These are phyloP conservation scores for Apiospora marii DNA, from an alignment of 2,329 filamentous ascomycete genomes.

Conservation along the genomic window DNA sequence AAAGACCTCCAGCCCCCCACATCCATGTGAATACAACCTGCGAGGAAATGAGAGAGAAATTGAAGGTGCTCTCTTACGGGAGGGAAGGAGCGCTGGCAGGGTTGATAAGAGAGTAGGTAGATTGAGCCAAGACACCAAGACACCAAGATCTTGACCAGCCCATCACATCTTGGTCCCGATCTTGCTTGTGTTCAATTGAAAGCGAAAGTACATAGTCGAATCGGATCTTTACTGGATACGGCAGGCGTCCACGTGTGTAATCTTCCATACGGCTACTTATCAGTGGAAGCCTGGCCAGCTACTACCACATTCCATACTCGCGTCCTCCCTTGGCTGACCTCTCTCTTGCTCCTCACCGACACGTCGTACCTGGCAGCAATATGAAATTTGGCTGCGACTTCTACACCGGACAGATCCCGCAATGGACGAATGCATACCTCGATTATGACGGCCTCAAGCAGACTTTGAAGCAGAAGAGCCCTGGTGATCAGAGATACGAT, in stretches of 20 bases:
- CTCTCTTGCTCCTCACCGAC: constrained; percentile 7
- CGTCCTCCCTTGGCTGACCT: background rate
- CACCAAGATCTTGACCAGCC: constrained; percentile 8
- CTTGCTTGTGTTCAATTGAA: background rate
- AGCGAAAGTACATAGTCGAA: background rate
- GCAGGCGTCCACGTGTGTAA: background rate
- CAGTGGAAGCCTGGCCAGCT: background rate
- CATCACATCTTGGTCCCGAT: background rate
- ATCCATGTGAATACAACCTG: background rate
- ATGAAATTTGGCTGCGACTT: constrained; percentile 30
- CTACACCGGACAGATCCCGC: constrained; percentile 23
- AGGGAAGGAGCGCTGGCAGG: background rate
- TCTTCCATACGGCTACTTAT: background rate
- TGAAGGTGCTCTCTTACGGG: background rate
- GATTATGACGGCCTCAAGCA: constrained; percentile 28
- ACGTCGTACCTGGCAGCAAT: constrained; percentile 20
- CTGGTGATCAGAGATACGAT: background rate
- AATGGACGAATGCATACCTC: constrained; percentile 29
- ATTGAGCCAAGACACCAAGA: constrained; percentile 11
- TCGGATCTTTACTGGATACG: background rate
- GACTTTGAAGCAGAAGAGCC: constrained; percentile 21
- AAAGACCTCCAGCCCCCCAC: background rate
- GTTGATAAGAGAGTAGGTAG: background rate
- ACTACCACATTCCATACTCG: background rate
- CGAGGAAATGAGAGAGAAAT: background rate